These are phyloP conservation scores for Pachyrhizus erosus DNA, from an alignment of 306 rosid species.

Conservation along the genomic window DNA sequence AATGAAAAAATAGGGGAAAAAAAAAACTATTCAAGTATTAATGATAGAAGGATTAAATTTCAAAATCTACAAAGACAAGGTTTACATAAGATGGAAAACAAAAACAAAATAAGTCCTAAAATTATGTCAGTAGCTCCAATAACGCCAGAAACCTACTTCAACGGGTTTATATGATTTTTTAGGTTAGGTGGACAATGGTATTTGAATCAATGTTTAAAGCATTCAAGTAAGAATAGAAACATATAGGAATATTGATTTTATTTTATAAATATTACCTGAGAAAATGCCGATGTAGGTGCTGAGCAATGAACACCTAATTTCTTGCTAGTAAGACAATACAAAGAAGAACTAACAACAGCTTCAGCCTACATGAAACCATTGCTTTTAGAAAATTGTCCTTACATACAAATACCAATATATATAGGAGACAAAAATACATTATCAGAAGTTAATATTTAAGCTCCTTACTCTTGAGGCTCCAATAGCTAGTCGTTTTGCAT, in stretches of 20 bases:
- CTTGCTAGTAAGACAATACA: neutral
- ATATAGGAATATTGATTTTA: neutral
- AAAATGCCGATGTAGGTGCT: neutral
- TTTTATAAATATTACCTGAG: neutral
- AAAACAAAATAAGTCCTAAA: neutral
- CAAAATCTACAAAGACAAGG: neutral
- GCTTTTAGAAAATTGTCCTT: neutral
- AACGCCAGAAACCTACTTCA: neutral
- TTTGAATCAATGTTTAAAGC: neutral
- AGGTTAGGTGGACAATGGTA: too few relatives aligned
- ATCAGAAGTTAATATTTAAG: neutral
- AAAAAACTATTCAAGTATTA: neutral
- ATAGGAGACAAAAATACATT: neutral
- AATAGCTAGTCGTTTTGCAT: conserved; percentile 14
- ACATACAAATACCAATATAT: neutral
- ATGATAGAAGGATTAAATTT: neutral
- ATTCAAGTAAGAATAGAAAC: neutral
- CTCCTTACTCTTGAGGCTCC: conserved; percentile 3
- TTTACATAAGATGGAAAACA: neutral
- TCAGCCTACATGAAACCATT: conserved; percentile 1
- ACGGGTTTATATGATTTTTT: too few relatives aligned
- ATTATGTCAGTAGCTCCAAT: neutral
- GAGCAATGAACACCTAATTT: neutral
- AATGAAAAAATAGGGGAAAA: neutral
- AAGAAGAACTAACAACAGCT: neutral